Evolutionary conservation across 2,329 filamentous ascomycete genomes (phyloP).

Genomic region (Pseudovirgaria hyperparasitica): DNA sequence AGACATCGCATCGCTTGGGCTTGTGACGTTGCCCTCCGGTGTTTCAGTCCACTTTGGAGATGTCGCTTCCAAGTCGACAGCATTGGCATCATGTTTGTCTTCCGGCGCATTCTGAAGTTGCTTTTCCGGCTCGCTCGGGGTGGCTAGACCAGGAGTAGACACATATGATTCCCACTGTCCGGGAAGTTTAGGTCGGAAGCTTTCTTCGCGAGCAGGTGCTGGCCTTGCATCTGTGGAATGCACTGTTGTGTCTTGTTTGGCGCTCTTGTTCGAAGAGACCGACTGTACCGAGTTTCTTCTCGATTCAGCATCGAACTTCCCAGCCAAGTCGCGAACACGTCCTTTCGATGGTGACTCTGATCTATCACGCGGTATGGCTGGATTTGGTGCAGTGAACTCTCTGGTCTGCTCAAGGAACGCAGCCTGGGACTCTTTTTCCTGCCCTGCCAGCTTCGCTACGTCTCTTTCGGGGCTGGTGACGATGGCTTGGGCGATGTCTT

Average conservation of each 20-base stretch:
- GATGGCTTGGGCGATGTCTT: slow-evolving; percentile 21
- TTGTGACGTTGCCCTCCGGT: no score
- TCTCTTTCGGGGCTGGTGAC: slow-evolving; percentile 11
- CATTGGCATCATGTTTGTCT: no score
- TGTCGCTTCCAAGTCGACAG: slow-evolving; percentile 3
- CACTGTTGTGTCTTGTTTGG: slow-evolving; percentile 6
- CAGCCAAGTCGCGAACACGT: slow-evolving; percentile 38
- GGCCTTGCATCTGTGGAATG: slow-evolving; percentile 16
- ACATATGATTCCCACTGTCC: slow-evolving; percentile 41
- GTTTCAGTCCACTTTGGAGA: slow-evolving; percentile 4
- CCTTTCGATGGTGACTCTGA: slow-evolving; percentile 36
- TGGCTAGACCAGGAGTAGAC: slow-evolving; percentile 24
- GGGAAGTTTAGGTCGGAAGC: slow-evolving; percentile 39
- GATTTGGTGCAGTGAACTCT: slow-evolving; percentile 14
- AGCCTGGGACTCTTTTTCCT: slow-evolving; percentile 20
- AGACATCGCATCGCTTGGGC: slow-evolving; percentile 23
- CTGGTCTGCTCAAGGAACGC: slow-evolving; percentile 21
- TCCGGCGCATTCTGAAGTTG: no score
- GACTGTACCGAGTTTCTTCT: slow-evolving; percentile 34
- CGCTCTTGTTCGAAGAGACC: slow-evolving; percentile 26
- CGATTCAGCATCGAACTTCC: slow-evolving; percentile 35
- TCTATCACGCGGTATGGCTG: slow-evolving; percentile 18
- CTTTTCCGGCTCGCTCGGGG: slow-evolving; percentile 16
- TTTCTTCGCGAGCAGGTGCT: slow-evolving; percentile 18
- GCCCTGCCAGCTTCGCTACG: slow-evolving; percentile 13